Conservation (phyloP, 108 stramenopile genomes). For the Chaetoceros muelleri region DNA sequence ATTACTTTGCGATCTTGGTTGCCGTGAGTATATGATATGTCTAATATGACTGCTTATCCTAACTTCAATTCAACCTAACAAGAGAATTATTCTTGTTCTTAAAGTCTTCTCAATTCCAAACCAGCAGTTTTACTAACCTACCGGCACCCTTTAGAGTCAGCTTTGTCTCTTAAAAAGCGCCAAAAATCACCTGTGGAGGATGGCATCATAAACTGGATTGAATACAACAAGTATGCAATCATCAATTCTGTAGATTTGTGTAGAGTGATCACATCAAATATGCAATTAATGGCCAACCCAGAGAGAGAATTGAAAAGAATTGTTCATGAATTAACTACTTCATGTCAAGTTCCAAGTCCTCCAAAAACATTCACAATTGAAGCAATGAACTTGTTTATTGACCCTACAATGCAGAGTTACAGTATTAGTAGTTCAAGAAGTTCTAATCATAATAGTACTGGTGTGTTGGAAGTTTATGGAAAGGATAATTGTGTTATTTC, state of each 20-base stretch:
- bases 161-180: conserved; percentile 72
- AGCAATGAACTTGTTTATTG: conserved; percentile 68
- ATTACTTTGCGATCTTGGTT: conserved; percentile 81
- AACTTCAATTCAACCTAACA: no score
- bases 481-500: conserved; percentile 44
- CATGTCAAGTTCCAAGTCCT: conserved; percentile 54
- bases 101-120: conserved; percentile 53
- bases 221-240: conserved; percentile 79
- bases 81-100: no score
- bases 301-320: conserved; percentile 62
- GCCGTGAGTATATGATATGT: no score
- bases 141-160: conserved; percentile 86
- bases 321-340: conserved; percentile 47
- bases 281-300: conserved; percentile 56
- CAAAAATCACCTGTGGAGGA: conserved; percentile 46
- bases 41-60: no score
- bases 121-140: conserved; percentile 86
- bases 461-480: conserved; percentile 33
- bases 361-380: conserved; percentile 36
- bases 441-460: conserved; percentile 57
- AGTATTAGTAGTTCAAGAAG: no score
- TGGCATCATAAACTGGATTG: conserved; percentile 76
- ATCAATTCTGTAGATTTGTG: conserved; percentile 63
- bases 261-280: conserved; percentile 58
- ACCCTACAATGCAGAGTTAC: conserved; percentile 65